Base-by-base conservation (phyloP, 2,329 filamentous ascomycete genomes). In the Stagonosporopsis chrysanthemi region DNA sequence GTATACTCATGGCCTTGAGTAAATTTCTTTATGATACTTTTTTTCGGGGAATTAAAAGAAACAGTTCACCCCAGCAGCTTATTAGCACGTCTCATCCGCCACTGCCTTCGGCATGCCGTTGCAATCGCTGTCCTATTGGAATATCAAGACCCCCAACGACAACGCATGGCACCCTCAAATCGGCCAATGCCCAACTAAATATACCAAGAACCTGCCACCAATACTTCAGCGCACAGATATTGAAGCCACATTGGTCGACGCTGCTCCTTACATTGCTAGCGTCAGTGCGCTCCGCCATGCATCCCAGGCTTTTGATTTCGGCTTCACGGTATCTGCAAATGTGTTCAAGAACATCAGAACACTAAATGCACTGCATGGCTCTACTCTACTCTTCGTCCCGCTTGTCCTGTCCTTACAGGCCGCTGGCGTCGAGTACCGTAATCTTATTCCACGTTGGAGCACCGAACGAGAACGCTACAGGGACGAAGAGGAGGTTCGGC, bases 111-210 rank as follows among this genome's bases (percentile, higher is more conserved):
- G 11, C 7, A 53, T 47, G 44, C 17, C 38, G 4, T 15, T 36
- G 3, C 36, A 47, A 36, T 26, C 28, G 6, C 51, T 38, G 9
- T 35, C 6, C 35, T 53, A 46, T 36, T 47, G 51, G 51, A 53
- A 24, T n/a, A 35, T 40, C 28, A 53, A 53, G 28, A 47, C 36
- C 35, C 43, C 51, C 15, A 22, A 14, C 8, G 51, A 40, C 22
- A 53, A 53, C 7, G 28, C 22, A 11, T 53, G 51, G 51, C 51
- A 53, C 9, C 51, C 51, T 5, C 51, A 42, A 19, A 24, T 40
- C 22, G 51, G 51, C 12, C 43, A 53, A 53, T 42, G 38, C n/a
- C 36, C 43, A 6, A 42, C 43, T 0, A 9, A 9, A 14, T 42
- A 53, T 19, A 47, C 44, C n/a, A 42, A 42, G 2, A 47, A 36